Conservation (phyloP, 2,329 filamentous ascomycete species). For the Neospermospora avenae region DNA sequence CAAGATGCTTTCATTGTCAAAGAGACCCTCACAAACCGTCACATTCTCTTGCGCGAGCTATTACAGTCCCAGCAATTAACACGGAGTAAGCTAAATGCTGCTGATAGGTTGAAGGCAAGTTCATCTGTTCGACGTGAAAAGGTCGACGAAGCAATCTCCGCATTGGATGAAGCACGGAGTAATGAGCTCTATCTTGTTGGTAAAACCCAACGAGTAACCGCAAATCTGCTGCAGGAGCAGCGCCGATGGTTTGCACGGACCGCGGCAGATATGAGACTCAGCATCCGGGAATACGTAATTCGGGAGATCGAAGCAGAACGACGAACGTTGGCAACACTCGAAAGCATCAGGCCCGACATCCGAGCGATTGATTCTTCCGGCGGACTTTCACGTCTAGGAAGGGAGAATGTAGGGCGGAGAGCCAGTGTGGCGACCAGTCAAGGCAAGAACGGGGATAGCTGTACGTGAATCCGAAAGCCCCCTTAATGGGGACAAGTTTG, state of each 20-base stretch:
- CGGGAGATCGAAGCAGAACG: constrained; percentile 95
- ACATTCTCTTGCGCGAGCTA: constrained; percentile 91
- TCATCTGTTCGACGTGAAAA: constrained; percentile 89
- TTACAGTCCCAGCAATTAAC: constrained; percentile 85
- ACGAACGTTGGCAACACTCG: constrained; percentile 85
- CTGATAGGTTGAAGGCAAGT: constrained; percentile 82
- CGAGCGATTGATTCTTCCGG: constrained; percentile 88
- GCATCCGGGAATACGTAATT: constrained; percentile 87
- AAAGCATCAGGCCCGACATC: constrained; percentile 89
- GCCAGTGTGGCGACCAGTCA: constrained; percentile 81
- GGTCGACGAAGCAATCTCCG: constrained; percentile 93
- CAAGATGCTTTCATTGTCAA: constrained; percentile 97
- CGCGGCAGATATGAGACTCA: constrained; percentile 74
- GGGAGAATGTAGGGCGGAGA: constrained; percentile 70
- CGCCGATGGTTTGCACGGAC: constrained; percentile 89
- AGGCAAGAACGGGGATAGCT: constrained; percentile 91
- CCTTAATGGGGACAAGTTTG: not conserved
- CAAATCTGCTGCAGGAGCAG: constrained; percentile 84
- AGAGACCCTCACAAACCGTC: constrained; percentile 94
- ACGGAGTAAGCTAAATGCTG: constrained; percentile 76
- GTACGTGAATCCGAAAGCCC: constrained; percentile 7
- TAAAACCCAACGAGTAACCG: constrained; percentile 85
- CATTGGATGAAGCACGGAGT: constrained; percentile 81
- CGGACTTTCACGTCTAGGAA: constrained; percentile 82
- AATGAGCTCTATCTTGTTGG: constrained; percentile 77